Evolutionary conservation across 352 stramenopile genomes (phyloP), one percentile per base, ranked within the genome.

Genomic region (Globisporangium uncinulatum): DNA sequence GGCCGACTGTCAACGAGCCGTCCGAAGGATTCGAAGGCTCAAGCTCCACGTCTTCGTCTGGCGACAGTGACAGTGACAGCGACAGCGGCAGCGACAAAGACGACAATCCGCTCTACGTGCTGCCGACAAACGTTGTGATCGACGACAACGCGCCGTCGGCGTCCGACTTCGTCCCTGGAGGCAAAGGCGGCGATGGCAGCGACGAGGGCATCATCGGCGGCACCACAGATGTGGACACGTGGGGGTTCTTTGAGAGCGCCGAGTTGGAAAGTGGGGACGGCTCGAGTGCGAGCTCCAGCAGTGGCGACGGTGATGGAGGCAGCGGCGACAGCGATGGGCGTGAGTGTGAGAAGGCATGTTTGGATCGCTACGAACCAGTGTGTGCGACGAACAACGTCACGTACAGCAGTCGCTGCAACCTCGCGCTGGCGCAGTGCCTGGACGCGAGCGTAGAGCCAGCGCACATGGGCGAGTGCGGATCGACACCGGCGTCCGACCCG

Each of bases 361-460:
- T 51, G 13, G 24, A 24, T 19, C 45, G 59, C n/a, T 61, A 55
- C 13, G 53, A 51, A 0, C 63, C 59, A 13, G 47, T 71, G 17
- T 71, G 64, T 21, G 64, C 57, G 14, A 51, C 60, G 4, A 48
- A 71, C 56, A 54, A 47, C 24, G 36, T 37, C 31, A 71, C 55
- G 14, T 71, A 68, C 56, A 47, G 54, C 58, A 44, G 62, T 47
- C 2, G 39, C 48, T 49, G 41, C 57, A 20, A 43, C 31, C 21
- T 67, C 39, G 29, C 43, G 34, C 29, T 62, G 8, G 62, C 58
- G 20, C 54, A 57, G 39, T 68, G 58, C 51, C 19, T 31, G 11
- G 36, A 64, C 8, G 37, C 41, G 1, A 56, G 14, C 6, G 7
- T 64, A 1, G 10, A n/a, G 19, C 24, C 29, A 7, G 13, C 24